A percentile compares a stretch with the other conserved stretches of the same genome.
phyloP scores from a whole-genome alignment of 192 early-diverging fungal species.

The Rhizophagus prolifer region DNA sequence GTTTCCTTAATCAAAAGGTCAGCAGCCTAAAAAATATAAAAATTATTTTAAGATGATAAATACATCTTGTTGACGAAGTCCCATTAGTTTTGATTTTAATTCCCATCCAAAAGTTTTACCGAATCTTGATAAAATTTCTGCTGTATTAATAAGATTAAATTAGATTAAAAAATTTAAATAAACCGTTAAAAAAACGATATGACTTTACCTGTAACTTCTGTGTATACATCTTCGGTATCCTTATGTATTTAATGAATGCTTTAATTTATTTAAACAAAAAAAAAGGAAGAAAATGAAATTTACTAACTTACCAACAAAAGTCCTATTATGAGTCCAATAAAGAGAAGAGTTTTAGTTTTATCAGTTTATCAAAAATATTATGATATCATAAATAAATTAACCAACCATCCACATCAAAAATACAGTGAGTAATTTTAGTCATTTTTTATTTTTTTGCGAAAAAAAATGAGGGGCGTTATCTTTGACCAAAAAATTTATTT shows the following conservation, averaged over 20 bases:
- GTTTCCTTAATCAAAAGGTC: constrained; percentile 69
- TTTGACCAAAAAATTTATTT: too few species aligned
- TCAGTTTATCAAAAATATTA: not conserved
- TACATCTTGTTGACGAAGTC: constrained; percentile 57
- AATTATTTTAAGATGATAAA: not conserved
- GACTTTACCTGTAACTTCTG: not conserved
- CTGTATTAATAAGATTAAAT: constrained; percentile 28
- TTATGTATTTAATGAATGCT: not conserved
- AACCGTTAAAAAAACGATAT: not conserved
- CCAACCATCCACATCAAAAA: constrained; percentile 22
- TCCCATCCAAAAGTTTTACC: constrained; percentile 66
- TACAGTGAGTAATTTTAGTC: constrained; percentile 3
- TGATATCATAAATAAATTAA: not conserved
- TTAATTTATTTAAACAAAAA: not conserved
- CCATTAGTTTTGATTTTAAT: constrained; percentile 75
- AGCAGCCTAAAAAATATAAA: constrained; percentile 37
- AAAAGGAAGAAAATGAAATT: not conserved
- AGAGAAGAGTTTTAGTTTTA: not conserved
- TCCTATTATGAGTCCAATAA: not conserved
- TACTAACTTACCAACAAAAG: not conserved
- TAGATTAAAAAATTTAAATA: not conserved
- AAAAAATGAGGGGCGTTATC: not conserved
- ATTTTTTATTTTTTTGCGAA: not conserved
- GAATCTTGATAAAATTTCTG: constrained; percentile 73
- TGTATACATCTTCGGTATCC: not conserved